These are phyloP conservation scores for Xylaria intraflava DNA, from an alignment of 495 filamentous ascomycete species.

Conservation along the genomic window DNA sequence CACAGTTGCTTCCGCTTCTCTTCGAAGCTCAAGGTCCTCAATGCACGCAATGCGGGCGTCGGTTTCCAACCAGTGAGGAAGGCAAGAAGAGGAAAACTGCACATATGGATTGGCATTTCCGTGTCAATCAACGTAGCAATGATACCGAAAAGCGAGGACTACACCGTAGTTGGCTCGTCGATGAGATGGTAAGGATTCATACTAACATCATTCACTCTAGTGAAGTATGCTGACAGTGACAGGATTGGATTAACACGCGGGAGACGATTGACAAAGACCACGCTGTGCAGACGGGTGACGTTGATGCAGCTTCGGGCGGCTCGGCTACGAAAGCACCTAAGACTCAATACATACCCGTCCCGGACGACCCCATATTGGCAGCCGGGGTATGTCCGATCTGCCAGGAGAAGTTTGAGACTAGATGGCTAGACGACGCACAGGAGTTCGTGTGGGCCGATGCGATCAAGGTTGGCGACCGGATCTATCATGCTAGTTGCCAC, in stretches of 20 bases:
- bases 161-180: slow-evolving; percentile 87
- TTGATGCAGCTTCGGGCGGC: slow-evolving; percentile 11
- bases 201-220: not conserved
- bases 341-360: slow-evolving; percentile 72
- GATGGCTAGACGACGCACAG: slow-evolving; percentile 84
- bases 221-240: slow-evolving; percentile 16
- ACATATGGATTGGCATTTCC: slow-evolving; percentile 97
- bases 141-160: slow-evolving; percentile 77
- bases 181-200: slow-evolving; percentile 66
- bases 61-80: slow-evolving; percentile 69
- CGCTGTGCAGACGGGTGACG: slow-evolving; percentile 26
- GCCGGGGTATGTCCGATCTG: slow-evolving; percentile 83
- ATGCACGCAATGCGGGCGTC: slow-evolving; percentile 84
- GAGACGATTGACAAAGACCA: slow-evolving; percentile 64
- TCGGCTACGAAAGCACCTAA: slow-evolving; percentile 40
- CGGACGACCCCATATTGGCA: slow-evolving; percentile 63
- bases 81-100: slow-evolving; percentile 80
- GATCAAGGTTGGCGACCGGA: slow-evolving; percentile 63
- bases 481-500: slow-evolving; percentile 88
- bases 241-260: slow-evolving; percentile 83
- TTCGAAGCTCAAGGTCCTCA: slow-evolving; percentile 75
- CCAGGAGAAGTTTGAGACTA: slow-evolving; percentile 85
- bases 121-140: slow-evolving; percentile 79
- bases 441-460: slow-evolving; percentile 98
- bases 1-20: slow-evolving; percentile 61